Evolutionary conservation across 164 flowering plant species (phyloP), one percentile per base, ranked within the genome.

Genomic region (Paratinospora sagittata): DNA sequence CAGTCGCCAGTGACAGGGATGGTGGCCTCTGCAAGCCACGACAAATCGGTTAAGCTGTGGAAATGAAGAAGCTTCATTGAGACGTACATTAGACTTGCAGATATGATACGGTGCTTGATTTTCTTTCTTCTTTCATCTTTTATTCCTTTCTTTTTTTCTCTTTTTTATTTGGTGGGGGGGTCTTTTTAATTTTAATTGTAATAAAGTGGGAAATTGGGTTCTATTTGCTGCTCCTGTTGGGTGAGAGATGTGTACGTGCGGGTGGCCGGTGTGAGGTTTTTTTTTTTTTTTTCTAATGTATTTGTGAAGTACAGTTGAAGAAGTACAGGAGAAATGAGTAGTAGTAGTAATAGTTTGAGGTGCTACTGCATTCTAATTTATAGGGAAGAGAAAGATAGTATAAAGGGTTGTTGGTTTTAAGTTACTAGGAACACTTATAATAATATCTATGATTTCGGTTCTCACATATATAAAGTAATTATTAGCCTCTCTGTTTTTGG

Each of bases 11-110:
- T 76, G 26, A 85, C 88, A 0, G 93, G 97, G 64, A 87, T 89
- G 96, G 92, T 95, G 71, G 98, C 98, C 34, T 92, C 98, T 64
- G 96, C 96, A 10, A 91, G 99, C 77, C 95, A 95, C 70, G 97
- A 92, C 82, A 84, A 86, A 65, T 85, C 91, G 6, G 96, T 95
- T 7, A 92, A 90, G 83, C 61, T 95, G 27, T 92, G 99, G 98
- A 95, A 95, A 77, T 91, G 78, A 81, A 55, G 61, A 13, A 30
- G 34, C 34, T 30, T 30, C 34, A 30, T 30, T 4, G 34, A 30
- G 34, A 30, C 34, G 4, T 1, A 30, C 34, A 30, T 30, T 30
- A 30, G 34, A 4, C 61, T 55, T 55, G 17, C 4, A 47, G 55
- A 47, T 14, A 47, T 19, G 14, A 47, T 10, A 19, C 8, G 9